phyloP scores from a whole-genome alignment of 306 rosid species.

The Vigna reflexopilosa region DNA sequence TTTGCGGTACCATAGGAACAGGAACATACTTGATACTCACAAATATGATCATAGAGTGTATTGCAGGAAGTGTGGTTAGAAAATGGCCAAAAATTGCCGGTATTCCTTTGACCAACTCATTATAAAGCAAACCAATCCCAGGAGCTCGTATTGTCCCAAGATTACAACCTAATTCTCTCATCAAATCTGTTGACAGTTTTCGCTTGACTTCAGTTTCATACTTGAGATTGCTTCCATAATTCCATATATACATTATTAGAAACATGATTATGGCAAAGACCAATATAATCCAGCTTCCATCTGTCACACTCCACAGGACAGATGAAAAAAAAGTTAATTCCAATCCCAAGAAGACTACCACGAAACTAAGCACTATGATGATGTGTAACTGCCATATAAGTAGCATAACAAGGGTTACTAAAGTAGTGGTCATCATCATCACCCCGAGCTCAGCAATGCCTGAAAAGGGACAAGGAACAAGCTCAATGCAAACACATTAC shows the following conservation, averaged over 20 bases:
- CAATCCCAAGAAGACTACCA: constrained; percentile 82
- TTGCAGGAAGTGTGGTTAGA: constrained; percentile 71
- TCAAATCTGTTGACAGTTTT: constrained; percentile 87
- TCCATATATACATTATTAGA: constrained; percentile 88
- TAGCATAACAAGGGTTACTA: constrained; percentile 95
- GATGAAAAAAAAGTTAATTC: constrained; percentile 91
- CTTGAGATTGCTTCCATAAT: constrained; percentile 96
- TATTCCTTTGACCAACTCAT: constrained; percentile 96
- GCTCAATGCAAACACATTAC: constrained; percentile 19
- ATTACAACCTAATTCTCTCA: constrained; percentile 88
- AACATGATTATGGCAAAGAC: constrained; percentile 87
- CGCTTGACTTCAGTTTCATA: constrained; percentile 97
- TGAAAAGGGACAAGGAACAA: constrained; percentile 53
- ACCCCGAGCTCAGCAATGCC: constrained; percentile 98
- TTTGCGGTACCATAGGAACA: constrained; percentile 89
- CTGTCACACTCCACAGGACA: constrained; percentile 85
- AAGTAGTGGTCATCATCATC: constrained; percentile 96
- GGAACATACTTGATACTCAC: constrained; percentile 95
- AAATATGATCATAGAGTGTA: constrained; percentile 88
- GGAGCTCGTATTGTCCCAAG: constrained; percentile 98
- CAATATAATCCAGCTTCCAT: constrained; percentile 99
- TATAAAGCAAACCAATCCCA: constrained; percentile 93
- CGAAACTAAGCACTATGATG: constrained; percentile 70
- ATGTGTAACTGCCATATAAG: constrained; percentile 97
- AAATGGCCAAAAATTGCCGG: constrained; percentile 98